Percentiles rank a stretch among this genome's conserved stretches.
Conservation (phyloP, 192 early-diverging fungal species). For the Coemansia erecta region DNA sequence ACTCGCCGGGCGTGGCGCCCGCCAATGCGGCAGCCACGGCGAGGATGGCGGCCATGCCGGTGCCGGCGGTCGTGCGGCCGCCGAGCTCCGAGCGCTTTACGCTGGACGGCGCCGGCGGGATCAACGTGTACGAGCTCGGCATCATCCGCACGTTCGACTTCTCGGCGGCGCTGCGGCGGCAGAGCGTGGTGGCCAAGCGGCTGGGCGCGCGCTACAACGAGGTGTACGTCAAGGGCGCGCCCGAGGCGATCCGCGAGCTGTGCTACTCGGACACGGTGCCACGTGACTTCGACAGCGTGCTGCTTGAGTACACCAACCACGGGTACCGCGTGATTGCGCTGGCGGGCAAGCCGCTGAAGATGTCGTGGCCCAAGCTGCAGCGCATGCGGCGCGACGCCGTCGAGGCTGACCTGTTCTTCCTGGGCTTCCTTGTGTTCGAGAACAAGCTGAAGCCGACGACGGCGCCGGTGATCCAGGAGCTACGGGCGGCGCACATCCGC, state of each 20-base stretch:
- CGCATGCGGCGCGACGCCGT: constrained; percentile 75
- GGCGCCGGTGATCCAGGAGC: constrained; percentile 67
- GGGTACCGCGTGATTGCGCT: constrained; percentile 97
- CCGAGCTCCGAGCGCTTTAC: constrained; percentile 66
- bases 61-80: constrained; percentile 86
- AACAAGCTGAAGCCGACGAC: constrained; percentile 96
- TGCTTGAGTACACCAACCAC: constrained; percentile 87
- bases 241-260: constrained; percentile 89
- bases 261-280: constrained; percentile 85
- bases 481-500: constrained; percentile 81
- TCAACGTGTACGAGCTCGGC: constrained; percentile 63
- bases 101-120: constrained; percentile 48
- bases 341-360: constrained; percentile 73
- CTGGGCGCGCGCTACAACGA: constrained; percentile 57
- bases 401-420: constrained; percentile 80
- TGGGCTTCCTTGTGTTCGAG: constrained; percentile 98
- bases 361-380: constrained; percentile 71
- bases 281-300: constrained; percentile 72
- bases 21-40: not conserved
- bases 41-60: constrained; percentile 29
- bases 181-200: constrained; percentile 87
- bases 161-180: constrained; percentile 81
- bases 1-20: not conserved
- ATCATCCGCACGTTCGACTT: constrained; percentile 93
- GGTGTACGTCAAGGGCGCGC: constrained; percentile 96